Base-by-base conservation (phyloP, 2,329 filamentous ascomycete genomes). In the Colletotrichum gloeosporioides region DNA sequence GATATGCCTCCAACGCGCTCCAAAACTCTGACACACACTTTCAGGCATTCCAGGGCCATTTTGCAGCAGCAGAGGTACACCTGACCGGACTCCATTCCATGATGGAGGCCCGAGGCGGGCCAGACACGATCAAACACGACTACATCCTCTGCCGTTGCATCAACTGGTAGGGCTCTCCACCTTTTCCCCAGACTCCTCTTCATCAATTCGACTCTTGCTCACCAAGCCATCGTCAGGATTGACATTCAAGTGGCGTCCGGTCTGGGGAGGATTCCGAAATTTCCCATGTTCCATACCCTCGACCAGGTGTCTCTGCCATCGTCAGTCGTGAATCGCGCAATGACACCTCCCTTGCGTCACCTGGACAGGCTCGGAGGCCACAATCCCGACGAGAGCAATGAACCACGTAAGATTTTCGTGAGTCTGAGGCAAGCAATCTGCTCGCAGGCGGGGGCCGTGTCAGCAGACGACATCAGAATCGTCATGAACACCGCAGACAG, bases 81-180 rank as follows among this genome's bases (percentile, higher is more conserved):
- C 49, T 78, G 73, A 71, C 39, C 2, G 77, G 77, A 3, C 76
- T 78, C 7, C 67, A 78, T 18, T 61, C 74, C 55, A 69, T 78
- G 55, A 75, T 78, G 8, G 69, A 76, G 29, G 59, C 70, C 3
- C 67, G 76, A 13, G 77, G 77, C 29, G 77, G 77, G 18, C 67
- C 71, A 6, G 70, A 71, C 32, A 77, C 76, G 27, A 72, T 78
- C 59, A 53, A 22, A 31, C 77, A 78, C 59, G 76, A 78, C 29
- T 78, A 78, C 64, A 78, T 78, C 29, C 70, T 78, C n/a, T 76
- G 77, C 49, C 73, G 77, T 13, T 77, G 73, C 61, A 77, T 78
- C 53, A 78, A 78, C 29, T 78, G 77, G 77, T 77, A 55, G 61
- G 27, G 27, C 39, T 65, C 25, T 36, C 32, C 18, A 39, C 57